These are phyloP conservation scores for Dissophora ornata DNA, from an alignment of 192 early-diverging fungal genomes.

Conservation along the genomic window DNA sequence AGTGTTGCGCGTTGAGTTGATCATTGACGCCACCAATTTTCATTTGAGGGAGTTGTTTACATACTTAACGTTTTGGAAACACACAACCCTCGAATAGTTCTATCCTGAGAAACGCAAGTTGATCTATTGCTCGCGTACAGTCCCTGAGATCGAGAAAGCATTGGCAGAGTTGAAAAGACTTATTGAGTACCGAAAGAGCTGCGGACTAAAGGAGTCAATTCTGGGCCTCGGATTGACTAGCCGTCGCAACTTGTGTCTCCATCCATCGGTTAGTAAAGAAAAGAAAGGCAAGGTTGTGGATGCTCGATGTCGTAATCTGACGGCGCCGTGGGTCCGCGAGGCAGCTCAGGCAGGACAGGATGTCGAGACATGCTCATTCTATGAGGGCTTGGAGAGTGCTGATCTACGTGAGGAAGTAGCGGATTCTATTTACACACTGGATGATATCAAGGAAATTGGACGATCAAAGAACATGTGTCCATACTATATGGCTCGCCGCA, in stretches of 20 bases:
- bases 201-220: slow-evolving; percentile 82
- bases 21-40: slow-evolving; percentile 41
- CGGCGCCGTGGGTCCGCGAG: slow-evolving; percentile 93
- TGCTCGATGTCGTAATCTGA: slow-evolving; percentile 90
- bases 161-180: slow-evolving; percentile 94
- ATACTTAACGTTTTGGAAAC: no score
- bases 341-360: slow-evolving; percentile 61
- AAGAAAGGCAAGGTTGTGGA: slow-evolving; percentile 90
- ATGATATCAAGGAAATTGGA: slow-evolving; percentile 90
- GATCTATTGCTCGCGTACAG: slow-evolving; percentile 99
- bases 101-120: slow-evolving; percentile 95
- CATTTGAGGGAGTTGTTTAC: no score
- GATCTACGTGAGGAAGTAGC: slow-evolving; percentile 74
- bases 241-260: slow-evolving; percentile 94
- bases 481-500: slow-evolving; percentile 90
- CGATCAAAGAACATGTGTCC: slow-evolving; percentile 85
- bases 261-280: slow-evolving; percentile 88
- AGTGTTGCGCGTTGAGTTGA: neutral
- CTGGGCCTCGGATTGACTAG: slow-evolving; percentile 93
- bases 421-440: slow-evolving; percentile 95
- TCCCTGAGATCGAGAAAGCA: slow-evolving; percentile 99
- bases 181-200: slow-evolving; percentile 81
- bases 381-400: slow-evolving; percentile 73
- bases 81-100: slow-evolving; percentile 58
- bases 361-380: slow-evolving; percentile 43